Evolutionary conservation across 2,329 filamentous ascomycete genomes (phyloP).

Genomic region (Trichoderma oligosporum): DNA sequence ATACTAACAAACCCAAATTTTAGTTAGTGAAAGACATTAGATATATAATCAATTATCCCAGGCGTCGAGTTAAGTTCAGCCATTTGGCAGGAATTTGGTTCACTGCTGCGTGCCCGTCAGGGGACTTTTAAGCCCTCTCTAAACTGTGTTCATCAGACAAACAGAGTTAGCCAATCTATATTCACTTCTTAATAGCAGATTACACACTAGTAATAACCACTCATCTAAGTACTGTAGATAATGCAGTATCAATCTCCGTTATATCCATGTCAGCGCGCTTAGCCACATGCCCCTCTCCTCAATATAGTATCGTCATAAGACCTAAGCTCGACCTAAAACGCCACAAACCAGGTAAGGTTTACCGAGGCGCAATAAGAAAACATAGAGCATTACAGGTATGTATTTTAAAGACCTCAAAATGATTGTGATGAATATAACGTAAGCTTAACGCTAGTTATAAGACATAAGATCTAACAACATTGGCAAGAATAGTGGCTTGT

Average conservation of each 20-base stretch:
- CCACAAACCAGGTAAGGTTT: not conserved
- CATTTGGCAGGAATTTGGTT: not conserved
- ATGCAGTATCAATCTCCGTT: not conserved
- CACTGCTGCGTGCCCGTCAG: not conserved
- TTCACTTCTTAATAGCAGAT: no score
- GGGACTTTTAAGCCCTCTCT: no score
- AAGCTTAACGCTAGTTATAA: not conserved
- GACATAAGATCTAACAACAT: slow-evolving; percentile 2
- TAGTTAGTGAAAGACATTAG: no score
- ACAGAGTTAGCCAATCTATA: no score
- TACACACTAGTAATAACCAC: not conserved
- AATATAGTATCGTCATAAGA: not conserved
- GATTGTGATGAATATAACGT: not conserved
- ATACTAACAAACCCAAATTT: no score
- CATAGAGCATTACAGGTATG: no score
- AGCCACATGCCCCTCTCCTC: not conserved
- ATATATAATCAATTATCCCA: no score
- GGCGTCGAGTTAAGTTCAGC: not conserved
- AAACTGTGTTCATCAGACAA: no score
- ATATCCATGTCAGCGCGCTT: not conserved
- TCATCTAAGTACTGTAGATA: not conserved
- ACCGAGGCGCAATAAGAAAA: not conserved
- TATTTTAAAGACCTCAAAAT: not conserved
- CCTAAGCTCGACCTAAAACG: not conserved
- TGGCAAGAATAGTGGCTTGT: not conserved